Conservation (phyloP, 2,329 filamentous ascomycete species). For the Graphilbum fragrans region DNA sequence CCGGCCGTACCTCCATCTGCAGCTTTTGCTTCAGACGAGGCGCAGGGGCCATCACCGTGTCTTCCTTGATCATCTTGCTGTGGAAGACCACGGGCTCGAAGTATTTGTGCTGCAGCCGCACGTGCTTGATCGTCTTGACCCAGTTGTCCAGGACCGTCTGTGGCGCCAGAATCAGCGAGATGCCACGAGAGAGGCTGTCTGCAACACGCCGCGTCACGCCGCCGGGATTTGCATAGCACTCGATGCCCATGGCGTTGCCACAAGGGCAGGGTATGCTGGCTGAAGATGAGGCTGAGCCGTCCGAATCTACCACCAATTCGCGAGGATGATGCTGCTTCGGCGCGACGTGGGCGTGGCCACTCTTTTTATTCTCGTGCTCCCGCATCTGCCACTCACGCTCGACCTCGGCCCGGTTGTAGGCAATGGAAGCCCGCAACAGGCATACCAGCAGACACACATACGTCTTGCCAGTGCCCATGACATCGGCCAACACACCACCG, state of each 20-base stretch:
- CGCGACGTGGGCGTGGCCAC: conserved; percentile 1
- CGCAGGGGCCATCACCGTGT: conserved; percentile 8
- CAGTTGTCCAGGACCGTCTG: conserved; percentile 13
- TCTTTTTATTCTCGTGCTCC: conserved; percentile 7
- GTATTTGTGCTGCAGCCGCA: conserved; percentile 7
- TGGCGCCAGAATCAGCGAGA: conserved; percentile 11
- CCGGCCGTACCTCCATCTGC: conserved; percentile 7
- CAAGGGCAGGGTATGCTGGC: conserved; percentile 8
- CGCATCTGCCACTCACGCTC: conserved; percentile 12
- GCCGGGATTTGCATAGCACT: conserved; percentile 13
- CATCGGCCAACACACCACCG: conserved; percentile 13
- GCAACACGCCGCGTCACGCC: conserved; percentile 11
- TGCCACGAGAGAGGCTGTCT: conserved; percentile 10
- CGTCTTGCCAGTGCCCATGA: conserved; percentile 13
- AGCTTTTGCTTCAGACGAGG: conserved; percentile 12
- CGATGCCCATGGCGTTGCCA: conserved; percentile 11
- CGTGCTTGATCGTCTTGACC: conserved; percentile 9
- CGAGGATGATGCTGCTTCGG: conserved; percentile 9
- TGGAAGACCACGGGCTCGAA: conserved; percentile 12
- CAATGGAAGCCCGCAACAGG: conserved; percentile 10
- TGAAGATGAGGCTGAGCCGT: too few species aligned
- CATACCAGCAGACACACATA: conserved; percentile 11
- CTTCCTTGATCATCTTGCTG: conserved; percentile 9
- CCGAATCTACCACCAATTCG: not conserved
- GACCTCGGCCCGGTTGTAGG: conserved; percentile 13